These are phyloP conservation scores for Fusarium buxicola DNA, from an alignment of 2,329 filamentous ascomycete genomes.

Conservation along the genomic window DNA sequence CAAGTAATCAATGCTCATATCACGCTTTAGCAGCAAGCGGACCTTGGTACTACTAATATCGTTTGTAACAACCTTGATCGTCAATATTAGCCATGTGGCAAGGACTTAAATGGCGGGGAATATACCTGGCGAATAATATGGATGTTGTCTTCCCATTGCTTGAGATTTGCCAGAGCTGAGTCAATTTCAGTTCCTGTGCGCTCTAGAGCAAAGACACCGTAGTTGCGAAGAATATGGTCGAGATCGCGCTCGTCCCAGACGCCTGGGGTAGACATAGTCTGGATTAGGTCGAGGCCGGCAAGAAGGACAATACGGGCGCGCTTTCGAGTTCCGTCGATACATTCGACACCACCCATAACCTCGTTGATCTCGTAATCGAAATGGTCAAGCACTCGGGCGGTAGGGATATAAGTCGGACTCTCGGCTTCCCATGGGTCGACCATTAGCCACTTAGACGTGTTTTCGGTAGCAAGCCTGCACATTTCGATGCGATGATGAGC, in stretches of 20 bases:
- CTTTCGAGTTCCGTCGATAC: slow-evolving; percentile 73
- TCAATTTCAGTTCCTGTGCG: slow-evolving; percentile 89
- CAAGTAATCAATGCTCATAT: slow-evolving; percentile 83
- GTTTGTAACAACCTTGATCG: slow-evolving; percentile 75
- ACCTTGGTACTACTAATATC: slow-evolving; percentile 88
- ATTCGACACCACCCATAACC: slow-evolving; percentile 80
- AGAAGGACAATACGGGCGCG: slow-evolving; percentile 81
- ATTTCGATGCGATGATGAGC: slow-evolving; percentile 67
- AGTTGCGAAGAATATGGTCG: slow-evolving; percentile 86
- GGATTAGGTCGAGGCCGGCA: slow-evolving; percentile 80
- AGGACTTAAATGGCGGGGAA: background rate
- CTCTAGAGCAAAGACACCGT: slow-evolving; percentile 88
- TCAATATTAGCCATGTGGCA: slow-evolving; percentile 25
- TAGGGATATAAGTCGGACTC: slow-evolving; percentile 86
- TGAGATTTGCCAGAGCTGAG: slow-evolving; percentile 83
- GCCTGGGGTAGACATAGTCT: slow-evolving; percentile 77
- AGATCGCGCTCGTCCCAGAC: slow-evolving; percentile 89
- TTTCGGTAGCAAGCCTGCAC: slow-evolving; percentile 83
- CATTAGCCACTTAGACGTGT: slow-evolving; percentile 80
- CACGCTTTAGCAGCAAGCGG: slow-evolving; percentile 79
- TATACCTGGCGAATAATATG: slow-evolving; percentile 76
- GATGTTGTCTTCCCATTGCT: slow-evolving; percentile 86
- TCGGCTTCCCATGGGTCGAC: slow-evolving; percentile 89
- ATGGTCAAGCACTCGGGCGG: slow-evolving; percentile 89
- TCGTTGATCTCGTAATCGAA: slow-evolving; percentile 90